Percentiles rank a stretch among this genome's conserved stretches.
Conservation (phyloP, 257 asterid genomes). For the Gentiana straminea region DNA sequence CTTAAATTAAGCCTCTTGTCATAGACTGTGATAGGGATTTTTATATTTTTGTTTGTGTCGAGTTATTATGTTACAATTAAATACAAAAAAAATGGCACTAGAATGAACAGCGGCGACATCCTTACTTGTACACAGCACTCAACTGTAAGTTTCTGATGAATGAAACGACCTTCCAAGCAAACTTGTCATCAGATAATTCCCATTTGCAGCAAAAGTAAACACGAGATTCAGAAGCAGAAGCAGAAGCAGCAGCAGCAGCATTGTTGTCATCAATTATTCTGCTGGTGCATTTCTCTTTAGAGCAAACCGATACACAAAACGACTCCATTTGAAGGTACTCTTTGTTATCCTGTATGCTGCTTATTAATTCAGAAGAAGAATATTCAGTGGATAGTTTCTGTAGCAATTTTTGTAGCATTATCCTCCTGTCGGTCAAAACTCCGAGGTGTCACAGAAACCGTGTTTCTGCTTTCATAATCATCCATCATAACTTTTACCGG, state of each 20-base stretch:
- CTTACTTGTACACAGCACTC: background rate
- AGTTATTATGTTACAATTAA: too few species aligned
- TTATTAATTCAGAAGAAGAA: constrained; percentile 10
- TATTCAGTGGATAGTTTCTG: constrained; percentile 22
- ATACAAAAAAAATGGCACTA: too few species aligned
- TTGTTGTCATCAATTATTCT: constrained; percentile 12
- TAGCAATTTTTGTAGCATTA: constrained; percentile 25
- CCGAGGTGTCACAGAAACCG: constrained; percentile 8
- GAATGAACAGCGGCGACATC: too few species aligned
- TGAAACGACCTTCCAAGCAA: constrained; percentile 49
- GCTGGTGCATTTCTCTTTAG: constrained; percentile 35
- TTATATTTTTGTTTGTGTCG: too few species aligned
- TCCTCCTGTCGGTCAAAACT: constrained; percentile 3
- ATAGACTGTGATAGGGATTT: too few species aligned
- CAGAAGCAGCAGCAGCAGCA: too few species aligned
- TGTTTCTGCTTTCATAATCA: constrained; percentile 8
- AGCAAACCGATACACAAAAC: constrained; percentile 31
- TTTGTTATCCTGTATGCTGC: constrained; percentile 17
- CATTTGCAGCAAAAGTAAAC: constrained; percentile 45
- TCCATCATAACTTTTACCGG: constrained; percentile 16
- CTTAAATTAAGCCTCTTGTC: too few species aligned
- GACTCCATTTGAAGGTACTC: constrained; percentile 40
- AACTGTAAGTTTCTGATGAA: constrained; percentile 24
- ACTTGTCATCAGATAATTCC: constrained; percentile 41
- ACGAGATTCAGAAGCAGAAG: constrained; percentile 2